These are phyloP conservation scores for Orobanche coerulescens DNA, from an alignment of 257 asterid genomes.

Conservation along the genomic window DNA sequence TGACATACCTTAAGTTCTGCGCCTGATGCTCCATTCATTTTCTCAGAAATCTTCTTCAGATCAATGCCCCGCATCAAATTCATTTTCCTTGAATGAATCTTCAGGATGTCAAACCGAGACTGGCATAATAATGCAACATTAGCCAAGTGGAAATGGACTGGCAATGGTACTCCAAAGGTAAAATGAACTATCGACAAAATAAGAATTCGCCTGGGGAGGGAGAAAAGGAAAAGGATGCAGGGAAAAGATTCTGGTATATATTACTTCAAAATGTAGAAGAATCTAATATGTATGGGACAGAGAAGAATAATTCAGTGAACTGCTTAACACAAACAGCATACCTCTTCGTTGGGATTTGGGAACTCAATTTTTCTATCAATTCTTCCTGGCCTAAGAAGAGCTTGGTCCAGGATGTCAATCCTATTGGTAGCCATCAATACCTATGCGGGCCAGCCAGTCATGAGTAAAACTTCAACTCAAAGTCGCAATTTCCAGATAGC, in stretches of 20 bases:
- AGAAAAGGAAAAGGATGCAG: neutral
- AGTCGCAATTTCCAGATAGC: neutral
- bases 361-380: constrained; percentile 67
- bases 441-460: constrained; percentile 27
- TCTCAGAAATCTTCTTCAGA: constrained; percentile 62
- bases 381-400: constrained; percentile 73
- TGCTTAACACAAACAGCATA: constrained; percentile 16
- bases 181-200: neutral
- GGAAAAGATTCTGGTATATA: neutral
- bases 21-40: constrained; percentile 69
- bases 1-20: constrained; percentile 53
- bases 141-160: constrained; percentile 2
- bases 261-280: neutral
- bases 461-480: neutral
- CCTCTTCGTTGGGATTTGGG: constrained; percentile 70
- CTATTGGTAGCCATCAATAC: constrained; percentile 74
- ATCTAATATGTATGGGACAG: neutral
- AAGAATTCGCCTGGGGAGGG: neutral
- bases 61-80: constrained; percentile 69
- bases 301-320: neutral
- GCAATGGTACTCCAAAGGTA: neutral
- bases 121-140: constrained; percentile 19
- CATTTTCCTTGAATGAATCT: constrained; percentile 65
- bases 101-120: constrained; percentile 62
- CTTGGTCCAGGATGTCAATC: constrained; percentile 64